A percentile compares a stretch with the other conserved stretches of the same genome.
These are phyloP conservation scores for Ustilago nuda DNA, from an alignment of 1,284 basidiomycete species.

Conservation along the genomic window DNA sequence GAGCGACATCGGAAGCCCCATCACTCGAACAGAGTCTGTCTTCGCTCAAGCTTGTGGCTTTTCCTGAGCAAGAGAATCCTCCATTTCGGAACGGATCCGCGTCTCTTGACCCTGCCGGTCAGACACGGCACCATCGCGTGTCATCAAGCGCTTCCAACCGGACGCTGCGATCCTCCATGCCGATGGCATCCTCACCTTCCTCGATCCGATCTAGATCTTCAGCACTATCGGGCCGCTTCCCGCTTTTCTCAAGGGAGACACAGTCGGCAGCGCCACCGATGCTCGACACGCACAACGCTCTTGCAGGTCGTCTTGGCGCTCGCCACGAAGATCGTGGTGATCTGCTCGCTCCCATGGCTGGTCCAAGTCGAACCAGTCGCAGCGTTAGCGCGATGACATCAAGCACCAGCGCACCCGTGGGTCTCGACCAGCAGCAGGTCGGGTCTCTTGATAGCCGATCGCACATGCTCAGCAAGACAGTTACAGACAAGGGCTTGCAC, in stretches of 20 bases:
- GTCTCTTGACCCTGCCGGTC: conserved; percentile 17
- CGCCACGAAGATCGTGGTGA: conserved; percentile 53
- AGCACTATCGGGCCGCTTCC: conserved; percentile 37
- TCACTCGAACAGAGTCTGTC: conserved; percentile 25
- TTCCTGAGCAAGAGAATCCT: conserved; percentile 14
- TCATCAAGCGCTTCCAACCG: conserved; percentile 49
- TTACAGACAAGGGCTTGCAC: conserved; percentile 16
- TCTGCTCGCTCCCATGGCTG: conserved; percentile 31
- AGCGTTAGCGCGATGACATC: conserved; percentile 38
- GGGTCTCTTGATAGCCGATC: conserved; percentile 21
- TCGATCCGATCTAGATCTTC: conserved; percentile 56
- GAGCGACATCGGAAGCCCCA: conserved; percentile 11
- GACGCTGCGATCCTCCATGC: conserved; percentile 42
- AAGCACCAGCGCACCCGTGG: conserved; percentile 44
- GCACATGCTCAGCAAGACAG: conserved; percentile 19
- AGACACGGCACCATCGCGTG: conserved; percentile 39
- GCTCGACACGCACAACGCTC: conserved; percentile 60
- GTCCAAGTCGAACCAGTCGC: conserved; percentile 23
- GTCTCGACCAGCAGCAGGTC: conserved; percentile 34
- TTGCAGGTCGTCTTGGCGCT: conserved; percentile 53
- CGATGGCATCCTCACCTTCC: conserved; percentile 40
- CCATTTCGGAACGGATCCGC: conserved; percentile 16
- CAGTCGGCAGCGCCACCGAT: conserved; percentile 55
- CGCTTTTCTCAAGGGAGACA: conserved; percentile 39
- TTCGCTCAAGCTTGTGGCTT: conserved; percentile 24